phyloP scores from a whole-genome alignment of 78 protist genomes.

The Parvularia atlantis region DNA sequence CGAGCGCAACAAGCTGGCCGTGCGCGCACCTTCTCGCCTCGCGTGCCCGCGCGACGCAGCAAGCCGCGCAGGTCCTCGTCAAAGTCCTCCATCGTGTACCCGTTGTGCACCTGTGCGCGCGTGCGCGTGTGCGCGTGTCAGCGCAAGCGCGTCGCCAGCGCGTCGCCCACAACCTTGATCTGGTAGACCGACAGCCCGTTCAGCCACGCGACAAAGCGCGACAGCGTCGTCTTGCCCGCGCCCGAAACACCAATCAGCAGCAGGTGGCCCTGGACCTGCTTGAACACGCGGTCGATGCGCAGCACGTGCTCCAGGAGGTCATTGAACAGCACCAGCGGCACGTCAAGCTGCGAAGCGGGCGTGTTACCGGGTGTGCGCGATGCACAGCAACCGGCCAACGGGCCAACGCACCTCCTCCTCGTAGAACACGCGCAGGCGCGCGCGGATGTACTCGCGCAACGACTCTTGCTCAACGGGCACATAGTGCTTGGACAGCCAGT shows the following conservation, averaged over 20 bases:
- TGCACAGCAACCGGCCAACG: too few relatives aligned
- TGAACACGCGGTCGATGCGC: slow-evolving; percentile 68
- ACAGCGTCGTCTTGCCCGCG: slow-evolving; percentile 72
- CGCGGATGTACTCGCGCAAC: slow-evolving; percentile 69
- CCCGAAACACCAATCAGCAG: slow-evolving; percentile 92
- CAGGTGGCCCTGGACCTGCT: slow-evolving; percentile 76
- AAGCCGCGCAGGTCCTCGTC: slow-evolving; percentile 88
- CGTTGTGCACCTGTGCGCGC: slow-evolving; percentile 24
- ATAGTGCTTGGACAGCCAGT: slow-evolving; percentile 75
- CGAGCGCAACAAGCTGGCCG: too few relatives aligned
- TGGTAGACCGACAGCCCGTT: slow-evolving; percentile 40
- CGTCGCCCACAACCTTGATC: too few relatives aligned
- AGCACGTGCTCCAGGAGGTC: slow-evolving; percentile 72
- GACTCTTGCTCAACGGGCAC: slow-evolving; percentile 49
- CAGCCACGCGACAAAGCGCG: slow-evolving; percentile 76
- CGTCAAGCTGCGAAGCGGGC: too few relatives aligned
- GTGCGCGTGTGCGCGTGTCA: not conserved
- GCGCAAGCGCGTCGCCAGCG: not conserved
- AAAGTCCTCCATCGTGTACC: slow-evolving; percentile 78
- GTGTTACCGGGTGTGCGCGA: too few relatives aligned
- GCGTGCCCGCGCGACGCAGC: slow-evolving; percentile 80
- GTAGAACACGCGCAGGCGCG: slow-evolving; percentile 66
- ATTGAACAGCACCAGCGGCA: slow-evolving; percentile 73
- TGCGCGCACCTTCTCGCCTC: slow-evolving; percentile 86
- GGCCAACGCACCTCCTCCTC: slow-evolving; percentile 89